Percentiles rank a stretch among this genome's conserved stretches.
These are phyloP conservation scores for Quercus phellos DNA, from an alignment of 331 rosid species.

Conservation along the genomic window DNA sequence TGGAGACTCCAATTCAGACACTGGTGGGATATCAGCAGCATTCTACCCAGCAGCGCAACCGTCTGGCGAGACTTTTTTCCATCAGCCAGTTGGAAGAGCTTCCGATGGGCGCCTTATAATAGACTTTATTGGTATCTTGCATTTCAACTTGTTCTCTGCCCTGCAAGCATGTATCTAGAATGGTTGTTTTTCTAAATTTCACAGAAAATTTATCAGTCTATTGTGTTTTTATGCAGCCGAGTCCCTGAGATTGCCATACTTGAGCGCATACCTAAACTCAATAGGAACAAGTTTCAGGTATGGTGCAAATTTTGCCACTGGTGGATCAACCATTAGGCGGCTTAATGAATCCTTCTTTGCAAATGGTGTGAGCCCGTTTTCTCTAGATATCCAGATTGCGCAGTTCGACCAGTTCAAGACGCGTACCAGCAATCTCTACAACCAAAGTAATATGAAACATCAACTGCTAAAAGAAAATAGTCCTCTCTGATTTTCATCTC, in stretches of 20 bases:
- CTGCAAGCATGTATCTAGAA: neutral
- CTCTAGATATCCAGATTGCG: conserved; percentile 55
- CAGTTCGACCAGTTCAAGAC: conserved; percentile 60
- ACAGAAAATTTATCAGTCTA: neutral
- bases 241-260: conserved; percentile 42
- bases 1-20: conserved; percentile 94
- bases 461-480: neutral
- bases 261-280: conserved; percentile 68
- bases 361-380: conserved; percentile 60
- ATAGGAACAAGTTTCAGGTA: conserved; percentile 58
- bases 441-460: conserved; percentile 31
- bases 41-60: conserved; percentile 50
- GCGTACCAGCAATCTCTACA: conserved; percentile 45
- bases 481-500: neutral
- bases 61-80: conserved; percentile 62
- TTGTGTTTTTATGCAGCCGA: conserved; percentile 35
- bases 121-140: conserved; percentile 52
- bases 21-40: conserved; percentile 77
- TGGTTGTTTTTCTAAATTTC: neutral
- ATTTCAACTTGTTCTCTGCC: neutral
- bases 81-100: conserved; percentile 54
- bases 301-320: conserved; percentile 86
- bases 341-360: conserved; percentile 48
- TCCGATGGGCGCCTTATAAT: conserved; percentile 75
- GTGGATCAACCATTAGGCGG: conserved; percentile 61